These are phyloP conservation scores for Kodamaea ohmeri DNA, from an alignment of 1,139 yeast species.

Conservation along the genomic window DNA sequence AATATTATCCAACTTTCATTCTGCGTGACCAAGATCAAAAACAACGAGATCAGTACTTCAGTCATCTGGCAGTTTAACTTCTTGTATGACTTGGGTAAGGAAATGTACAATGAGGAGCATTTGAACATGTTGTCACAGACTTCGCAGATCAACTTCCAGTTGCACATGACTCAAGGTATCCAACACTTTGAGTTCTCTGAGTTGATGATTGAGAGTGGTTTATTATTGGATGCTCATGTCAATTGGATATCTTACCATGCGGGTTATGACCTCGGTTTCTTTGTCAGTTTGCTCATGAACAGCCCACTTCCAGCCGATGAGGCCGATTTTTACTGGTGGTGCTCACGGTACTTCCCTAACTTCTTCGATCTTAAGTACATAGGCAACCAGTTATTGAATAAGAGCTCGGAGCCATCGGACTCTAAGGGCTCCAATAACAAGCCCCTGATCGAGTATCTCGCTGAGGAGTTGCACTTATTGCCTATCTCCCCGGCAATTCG, in stretches of 20 bases:
- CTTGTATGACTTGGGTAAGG: conserved; percentile 67
- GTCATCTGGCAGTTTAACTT: conserved; percentile 94
- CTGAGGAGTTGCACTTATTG: conserved; percentile 57
- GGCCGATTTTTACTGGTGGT: conserved; percentile 72
- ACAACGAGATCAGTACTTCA: conserved; percentile 66
- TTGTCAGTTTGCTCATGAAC: conserved; percentile 74
- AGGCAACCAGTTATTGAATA: conserved; percentile 51
- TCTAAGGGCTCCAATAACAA: conserved; percentile 28
- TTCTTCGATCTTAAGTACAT: conserved; percentile 82
- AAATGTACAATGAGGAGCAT: conserved; percentile 84
- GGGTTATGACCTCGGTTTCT: conserved; percentile 92
- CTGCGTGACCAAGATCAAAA: conserved; percentile 75
- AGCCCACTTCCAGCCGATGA: conserved; percentile 78
- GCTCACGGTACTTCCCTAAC: conserved; percentile 73
- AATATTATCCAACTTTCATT: conserved; percentile 86
- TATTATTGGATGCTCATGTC: conserved; percentile 67
- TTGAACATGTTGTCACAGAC: conserved; percentile 65
- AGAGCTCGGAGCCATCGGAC: conserved; percentile 18
- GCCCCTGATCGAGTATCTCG: conserved; percentile 49
- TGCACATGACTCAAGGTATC: conserved; percentile 77
- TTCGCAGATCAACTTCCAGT: conserved; percentile 78
- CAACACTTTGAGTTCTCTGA: conserved; percentile 81
- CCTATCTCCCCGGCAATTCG: conserved; percentile 50
- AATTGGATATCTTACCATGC: conserved; percentile 93
- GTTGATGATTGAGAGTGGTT: conserved; percentile 79